phyloP scores from a whole-genome alignment of 441 rosid genomes.

The Gossypium trilobum region DNA sequence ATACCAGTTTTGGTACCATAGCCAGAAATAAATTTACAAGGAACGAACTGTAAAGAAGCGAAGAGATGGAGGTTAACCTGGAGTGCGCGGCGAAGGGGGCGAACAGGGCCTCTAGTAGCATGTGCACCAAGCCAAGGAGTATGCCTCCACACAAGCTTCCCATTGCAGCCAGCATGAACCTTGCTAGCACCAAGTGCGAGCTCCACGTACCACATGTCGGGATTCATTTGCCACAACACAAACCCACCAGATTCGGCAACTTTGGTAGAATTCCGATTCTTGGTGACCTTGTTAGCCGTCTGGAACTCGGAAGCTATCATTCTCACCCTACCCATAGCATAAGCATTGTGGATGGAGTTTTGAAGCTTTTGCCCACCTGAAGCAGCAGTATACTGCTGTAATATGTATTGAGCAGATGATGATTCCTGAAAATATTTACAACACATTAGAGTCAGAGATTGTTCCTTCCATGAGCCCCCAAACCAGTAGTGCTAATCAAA shows the following conservation, averaged over 20 bases:
- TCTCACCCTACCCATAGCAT: constrained; percentile 62
- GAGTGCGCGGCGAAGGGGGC: constrained; percentile 63
- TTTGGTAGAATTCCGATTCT: constrained; percentile 39
- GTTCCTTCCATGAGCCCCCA: background rate
- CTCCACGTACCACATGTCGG: constrained; percentile 69
- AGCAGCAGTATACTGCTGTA: constrained; percentile 58
- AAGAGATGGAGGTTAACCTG: constrained; percentile 30
- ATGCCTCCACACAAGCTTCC: constrained; percentile 67
- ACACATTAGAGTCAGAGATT: background rate
- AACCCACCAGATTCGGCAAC: constrained; percentile 52
- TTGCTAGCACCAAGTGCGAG: constrained; percentile 55
- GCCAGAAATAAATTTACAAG: background rate
- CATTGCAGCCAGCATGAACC: constrained; percentile 64
- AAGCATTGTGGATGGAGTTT: constrained; percentile 46
- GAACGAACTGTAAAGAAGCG: background rate
- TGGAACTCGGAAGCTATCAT: constrained; percentile 66
- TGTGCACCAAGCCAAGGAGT: constrained; percentile 69
- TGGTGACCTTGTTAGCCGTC: constrained; percentile 44
- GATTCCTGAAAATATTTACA: constrained; percentile 30
- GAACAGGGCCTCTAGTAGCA: constrained; percentile 61
- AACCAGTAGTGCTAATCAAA: background rate
- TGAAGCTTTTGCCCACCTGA: constrained; percentile 56
- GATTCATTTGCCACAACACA: constrained; percentile 67
- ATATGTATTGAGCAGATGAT: constrained; percentile 58
- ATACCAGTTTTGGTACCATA: background rate